Percentiles rank a stretch among this genome's conserved stretches.
These are phyloP conservation scores for Priceomyces carsonii DNA, from an alignment of 805 yeast genomes.

Conservation along the genomic window DNA sequence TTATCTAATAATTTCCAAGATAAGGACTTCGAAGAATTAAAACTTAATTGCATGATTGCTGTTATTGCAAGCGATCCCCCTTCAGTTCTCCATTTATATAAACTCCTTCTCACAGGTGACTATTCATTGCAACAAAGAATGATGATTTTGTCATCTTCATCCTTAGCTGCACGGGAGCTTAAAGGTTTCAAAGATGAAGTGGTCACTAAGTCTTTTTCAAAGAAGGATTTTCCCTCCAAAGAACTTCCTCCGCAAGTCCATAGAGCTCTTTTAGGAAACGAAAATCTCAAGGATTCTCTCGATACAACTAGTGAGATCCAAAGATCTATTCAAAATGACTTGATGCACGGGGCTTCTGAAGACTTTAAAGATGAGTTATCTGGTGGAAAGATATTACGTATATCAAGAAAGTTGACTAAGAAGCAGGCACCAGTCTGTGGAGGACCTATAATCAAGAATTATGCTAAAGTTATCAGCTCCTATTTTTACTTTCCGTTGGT, in stretches of 20 bases:
- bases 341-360: constrained; percentile 31
- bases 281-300: no score
- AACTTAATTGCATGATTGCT: constrained; percentile 65
- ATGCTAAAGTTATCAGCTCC: constrained; percentile 45
- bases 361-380: constrained; percentile 31
- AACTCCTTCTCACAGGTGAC: constrained; percentile 66
- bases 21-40: constrained; percentile 59
- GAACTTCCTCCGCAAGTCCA: constrained; percentile 51
- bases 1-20: constrained; percentile 59
- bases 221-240: constrained; percentile 35
- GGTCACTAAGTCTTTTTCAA: constrained; percentile 36
- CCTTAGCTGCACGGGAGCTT: constrained; percentile 72
- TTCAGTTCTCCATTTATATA: constrained; percentile 46
- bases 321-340: constrained; percentile 27
- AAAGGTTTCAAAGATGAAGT: constrained; percentile 57
- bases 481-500: constrained; percentile 56
- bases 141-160: constrained; percentile 63
- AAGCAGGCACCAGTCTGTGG: constrained; percentile 4
- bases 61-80: constrained; percentile 52
- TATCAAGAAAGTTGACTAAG: constrained; percentile 36
- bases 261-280: no score
- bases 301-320: constrained; percentile 12
- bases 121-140: constrained; percentile 79
- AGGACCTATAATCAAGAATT: constrained; percentile 27
- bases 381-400: constrained; percentile 45